A percentile compares a stretch with the other conserved stretches of the same genome.
Conservation (phyloP, 2,329 filamentous ascomycete species). For the Verticillium alfalfae region DNA sequence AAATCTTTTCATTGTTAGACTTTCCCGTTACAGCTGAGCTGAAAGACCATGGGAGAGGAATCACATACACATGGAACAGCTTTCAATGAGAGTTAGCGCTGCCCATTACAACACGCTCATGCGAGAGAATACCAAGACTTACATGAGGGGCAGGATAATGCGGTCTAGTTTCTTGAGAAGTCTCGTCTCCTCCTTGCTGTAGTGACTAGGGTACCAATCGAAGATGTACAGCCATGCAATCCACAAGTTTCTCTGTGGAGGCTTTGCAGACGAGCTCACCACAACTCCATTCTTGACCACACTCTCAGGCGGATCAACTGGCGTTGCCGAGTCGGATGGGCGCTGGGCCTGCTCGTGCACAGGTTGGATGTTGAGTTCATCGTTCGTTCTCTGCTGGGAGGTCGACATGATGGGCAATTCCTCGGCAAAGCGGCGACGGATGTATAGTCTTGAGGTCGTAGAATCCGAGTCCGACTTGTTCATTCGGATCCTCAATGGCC, state of each 20-base stretch:
- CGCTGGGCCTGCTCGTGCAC: not conserved
- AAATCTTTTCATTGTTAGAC: not conserved
- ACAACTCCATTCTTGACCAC: slow-evolving; percentile 14
- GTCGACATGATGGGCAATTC: not conserved
- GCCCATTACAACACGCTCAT: not conserved
- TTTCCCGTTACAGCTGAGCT: not conserved
- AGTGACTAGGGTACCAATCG: slow-evolving; percentile 25
- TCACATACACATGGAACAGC: not conserved
- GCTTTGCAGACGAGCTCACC: slow-evolving; percentile 15
- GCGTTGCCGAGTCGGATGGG: not conserved
- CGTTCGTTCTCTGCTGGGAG: not conserved
- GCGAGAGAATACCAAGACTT: slow-evolving; percentile 2
- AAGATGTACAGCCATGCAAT: slow-evolving; percentile 20
- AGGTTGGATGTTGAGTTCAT: not conserved
- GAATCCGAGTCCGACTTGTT: not conserved
- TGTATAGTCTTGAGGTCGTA: not conserved
- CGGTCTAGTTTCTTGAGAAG: slow-evolving; percentile 22
- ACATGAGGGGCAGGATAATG: slow-evolving; percentile 22
- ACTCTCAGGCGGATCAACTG: not conserved
- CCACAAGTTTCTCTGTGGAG: slow-evolving; percentile 11
- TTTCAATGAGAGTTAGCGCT: not conserved
- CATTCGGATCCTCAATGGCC: not conserved
- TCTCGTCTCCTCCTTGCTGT: slow-evolving; percentile 18
- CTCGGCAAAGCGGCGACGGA: not conserved
- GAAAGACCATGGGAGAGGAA: not conserved